Conservation (phyloP, 2,329 filamentous ascomycete species). For the Botrytis medusae region DNA sequence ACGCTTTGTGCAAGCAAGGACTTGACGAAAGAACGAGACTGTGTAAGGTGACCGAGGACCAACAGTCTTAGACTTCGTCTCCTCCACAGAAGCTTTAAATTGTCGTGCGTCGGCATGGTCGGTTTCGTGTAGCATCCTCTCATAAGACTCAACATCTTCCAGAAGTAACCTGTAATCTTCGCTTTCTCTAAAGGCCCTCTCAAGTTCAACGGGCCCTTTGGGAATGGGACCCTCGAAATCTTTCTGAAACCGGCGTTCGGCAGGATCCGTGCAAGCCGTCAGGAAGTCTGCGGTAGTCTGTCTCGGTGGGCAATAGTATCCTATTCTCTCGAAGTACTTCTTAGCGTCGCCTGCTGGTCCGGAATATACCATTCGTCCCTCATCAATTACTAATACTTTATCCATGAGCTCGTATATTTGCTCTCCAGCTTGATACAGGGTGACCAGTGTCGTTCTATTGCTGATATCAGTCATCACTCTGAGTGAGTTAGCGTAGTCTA, state of each 20-base stretch:
- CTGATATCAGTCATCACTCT: slow-evolving; percentile 74
- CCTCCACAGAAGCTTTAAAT: slow-evolving; percentile 64
- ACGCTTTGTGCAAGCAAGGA: slow-evolving; percentile 65
- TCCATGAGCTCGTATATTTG: slow-evolving; percentile 74
- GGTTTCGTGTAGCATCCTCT: slow-evolving; percentile 55
- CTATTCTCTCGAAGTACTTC: slow-evolving; percentile 64
- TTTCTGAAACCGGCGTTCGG: slow-evolving; percentile 65
- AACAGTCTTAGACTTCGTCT: slow-evolving; percentile 67
- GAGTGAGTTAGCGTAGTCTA: slow-evolving; percentile 72
- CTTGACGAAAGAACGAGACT: slow-evolving; percentile 70
- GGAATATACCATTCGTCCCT: slow-evolving; percentile 66
- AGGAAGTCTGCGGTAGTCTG: slow-evolving; percentile 77
- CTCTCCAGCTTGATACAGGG: slow-evolving; percentile 68
- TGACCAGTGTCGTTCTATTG: slow-evolving; percentile 67
- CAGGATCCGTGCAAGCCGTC: slow-evolving; percentile 72
- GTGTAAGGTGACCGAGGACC: slow-evolving; percentile 73
- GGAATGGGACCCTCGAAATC: slow-evolving; percentile 59
- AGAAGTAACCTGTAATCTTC: slow-evolving; percentile 59
- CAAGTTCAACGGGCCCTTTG: slow-evolving; percentile 61
- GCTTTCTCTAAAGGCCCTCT: slow-evolving; percentile 65
- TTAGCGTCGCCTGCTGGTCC: slow-evolving; percentile 61
- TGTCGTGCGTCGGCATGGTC: slow-evolving; percentile 60
- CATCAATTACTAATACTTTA: slow-evolving; percentile 76
- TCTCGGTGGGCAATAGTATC: slow-evolving; percentile 54
- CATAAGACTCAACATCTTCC: slow-evolving; percentile 61